Conservation (phyloP, 352 stramenopile genomes). For the Globisporangium paddicum region DNA sequence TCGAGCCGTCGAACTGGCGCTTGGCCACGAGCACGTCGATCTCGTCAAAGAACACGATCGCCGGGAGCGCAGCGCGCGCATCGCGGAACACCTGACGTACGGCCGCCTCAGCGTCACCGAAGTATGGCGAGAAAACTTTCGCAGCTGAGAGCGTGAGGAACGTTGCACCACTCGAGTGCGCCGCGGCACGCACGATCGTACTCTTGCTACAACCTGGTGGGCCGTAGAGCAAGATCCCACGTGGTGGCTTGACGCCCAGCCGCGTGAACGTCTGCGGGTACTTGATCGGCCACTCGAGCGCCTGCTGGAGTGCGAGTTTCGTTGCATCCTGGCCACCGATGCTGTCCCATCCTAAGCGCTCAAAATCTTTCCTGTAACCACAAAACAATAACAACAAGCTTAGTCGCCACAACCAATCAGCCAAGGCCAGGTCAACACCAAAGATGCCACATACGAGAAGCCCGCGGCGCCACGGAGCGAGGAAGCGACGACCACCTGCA, state of each 20-base stretch:
- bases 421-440: background rate
- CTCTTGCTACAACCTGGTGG: constrained; percentile 91
- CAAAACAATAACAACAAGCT: background rate
- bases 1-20: constrained; percentile 53
- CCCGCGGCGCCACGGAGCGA: constrained; percentile 52
- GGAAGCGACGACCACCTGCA: constrained; percentile 62
- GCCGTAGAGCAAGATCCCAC: constrained; percentile 86
- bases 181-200: constrained; percentile 80
- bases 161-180: constrained; percentile 63
- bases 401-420: background rate
- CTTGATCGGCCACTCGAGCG: constrained; percentile 86
- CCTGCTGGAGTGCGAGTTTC: constrained; percentile 77
- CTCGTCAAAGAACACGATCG: constrained; percentile 93
- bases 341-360: constrained; percentile 59
- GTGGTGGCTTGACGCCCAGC: constrained; percentile 66
- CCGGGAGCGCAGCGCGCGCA: constrained; percentile 68
- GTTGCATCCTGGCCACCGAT: constrained; percentile 71
- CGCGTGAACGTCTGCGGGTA: constrained; percentile 67
- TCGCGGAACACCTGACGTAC: constrained; percentile 79
- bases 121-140: constrained; percentile 86
- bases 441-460: constrained; percentile 34
- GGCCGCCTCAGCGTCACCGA: constrained; percentile 83
- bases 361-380: constrained; percentile 43
- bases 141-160: constrained; percentile 87
- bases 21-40: constrained; percentile 86